Evolutionary conservation across 2,329 filamentous ascomycete genomes (phyloP), one percentile per base, ranked within the genome.

Genomic region (Trichoderma semiorbis): DNA sequence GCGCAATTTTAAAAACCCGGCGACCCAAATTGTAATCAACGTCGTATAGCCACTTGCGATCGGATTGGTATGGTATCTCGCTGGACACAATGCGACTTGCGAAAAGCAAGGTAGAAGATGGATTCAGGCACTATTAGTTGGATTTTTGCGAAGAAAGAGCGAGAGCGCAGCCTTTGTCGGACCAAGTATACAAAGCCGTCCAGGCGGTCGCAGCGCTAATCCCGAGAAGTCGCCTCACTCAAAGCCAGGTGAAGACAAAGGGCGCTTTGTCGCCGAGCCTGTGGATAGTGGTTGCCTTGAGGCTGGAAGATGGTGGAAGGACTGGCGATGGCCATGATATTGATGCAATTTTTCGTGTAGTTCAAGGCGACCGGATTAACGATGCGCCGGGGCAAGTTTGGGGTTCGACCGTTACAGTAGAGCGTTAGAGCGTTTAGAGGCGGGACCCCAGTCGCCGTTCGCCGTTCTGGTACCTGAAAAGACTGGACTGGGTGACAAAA

Each of bases 281-380:
- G 62, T 65, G 24, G 12, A 47, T 32, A 8, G 28, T 47, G 62
- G 16, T 66, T 66, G 60, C 26, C 61, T 60, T 66, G 26, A 36
- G 69, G 61, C 69, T 61, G 62, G 62, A 71, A 34, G 69, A 64
- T 55, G 47, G 34, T 63, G 61, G 34, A 70, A 69, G 67, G 67
- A 62, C 67, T 70, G 69, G 69, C 36, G 7, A 60, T 50, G 34
- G 53, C 60, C 47, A 34, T 69, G 67, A 69, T 62, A 62, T 62
- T 69, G 50, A 71, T 57, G 61, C 69, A 71, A 71, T 71, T 71
- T 71, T 71, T 71, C 69, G 69, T 71, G 69, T 71, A 65, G 60
- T 71, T 69, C 69, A 66, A 47, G 50, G 61, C 30, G 34, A 50
- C 69, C 69, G 69, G 69, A 71, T 65, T 71, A 71, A 65, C n/a